Evolutionary conservation across 768 basidiomycete species (phyloP), one percentile per base, ranked within the genome.

Genomic region (Boletus barrowsii): DNA sequence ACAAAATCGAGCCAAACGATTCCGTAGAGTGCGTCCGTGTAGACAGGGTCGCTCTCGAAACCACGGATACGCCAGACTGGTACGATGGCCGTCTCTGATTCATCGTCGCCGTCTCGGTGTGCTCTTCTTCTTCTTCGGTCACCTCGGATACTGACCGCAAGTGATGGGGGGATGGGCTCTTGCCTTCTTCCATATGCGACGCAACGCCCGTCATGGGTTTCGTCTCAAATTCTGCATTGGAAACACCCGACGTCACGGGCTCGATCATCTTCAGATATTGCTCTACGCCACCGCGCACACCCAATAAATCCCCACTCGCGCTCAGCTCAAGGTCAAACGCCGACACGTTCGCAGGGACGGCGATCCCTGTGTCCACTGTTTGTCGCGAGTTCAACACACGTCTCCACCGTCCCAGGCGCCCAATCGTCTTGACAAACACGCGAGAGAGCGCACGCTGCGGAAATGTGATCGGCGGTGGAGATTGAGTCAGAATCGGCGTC

Each of bases 321-420:
- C 73, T 80, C 42, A 81, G 62, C 65, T 88, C 88, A 41, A 90
- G 68, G 62, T 90, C 87, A 64, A 90, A 87, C 8, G 85, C 83
- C 2, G 87, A 85, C 2, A 84, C 79, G 54, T 81, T 82, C n/a
- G 71, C 65, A 18, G 72, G 66, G 4, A 72, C 55, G 1, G 70
- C 68, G 11, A 73, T 67, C 8, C 71, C 72, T 18, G 76, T 71
- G 35, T 72, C 70, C 37, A 72, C 58, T 18, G 69, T 60, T 22
- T 68, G 66, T 6, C 78, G 68, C 35, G 75, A 71, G 59, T 88
- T 84, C 48, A 93, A 68, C 29, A 89, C 90, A 7, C 92, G 83
- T 63, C 80, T 88, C 88, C 92, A 88, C 10, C 88, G 76, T 2
- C 92, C 92, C 17, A 95, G 72, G 6, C 88, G 80, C 5, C 92